phyloP scores from a whole-genome alignment of 352 stramenopile species.

The Globisporangium spinosum region DNA sequence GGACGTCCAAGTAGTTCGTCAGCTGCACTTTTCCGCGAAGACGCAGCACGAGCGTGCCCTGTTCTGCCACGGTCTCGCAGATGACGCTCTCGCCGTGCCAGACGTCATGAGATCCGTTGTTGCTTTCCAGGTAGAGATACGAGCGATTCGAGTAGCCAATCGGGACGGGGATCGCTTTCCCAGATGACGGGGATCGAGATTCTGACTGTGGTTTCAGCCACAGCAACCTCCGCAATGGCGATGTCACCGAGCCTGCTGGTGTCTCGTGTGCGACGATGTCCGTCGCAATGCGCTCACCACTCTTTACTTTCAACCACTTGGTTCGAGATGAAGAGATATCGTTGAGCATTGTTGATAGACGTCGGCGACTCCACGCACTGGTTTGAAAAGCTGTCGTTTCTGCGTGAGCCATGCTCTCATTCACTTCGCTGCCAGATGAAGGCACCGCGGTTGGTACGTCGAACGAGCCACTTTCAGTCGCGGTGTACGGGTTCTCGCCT shows the following conservation, averaged over 20 bases:
- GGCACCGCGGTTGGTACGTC: slow-evolving; percentile 54
- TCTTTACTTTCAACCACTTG: slow-evolving; percentile 61
- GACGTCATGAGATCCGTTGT: slow-evolving; percentile 48
- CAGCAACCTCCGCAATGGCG: slow-evolving; percentile 62
- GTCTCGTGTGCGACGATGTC: slow-evolving; percentile 82
- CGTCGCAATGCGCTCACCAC: slow-evolving; percentile 62
- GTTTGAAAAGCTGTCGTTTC: slow-evolving; percentile 45
- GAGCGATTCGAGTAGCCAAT: slow-evolving; percentile 86
- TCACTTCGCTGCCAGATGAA: slow-evolving; percentile 24
- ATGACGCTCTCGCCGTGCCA: slow-evolving; percentile 82
- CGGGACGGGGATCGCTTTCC: slow-evolving; percentile 78
- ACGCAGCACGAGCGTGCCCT: slow-evolving; percentile 77
- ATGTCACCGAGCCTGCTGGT: slow-evolving; percentile 76
- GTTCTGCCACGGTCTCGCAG: slow-evolving; percentile 81
- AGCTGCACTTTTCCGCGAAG: slow-evolving; percentile 78
- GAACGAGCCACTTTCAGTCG: slow-evolving; percentile 31
- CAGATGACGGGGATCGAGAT: slow-evolving; percentile 28
- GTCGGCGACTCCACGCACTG: slow-evolving; percentile 54
- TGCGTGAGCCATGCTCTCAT: slow-evolving; percentile 43
- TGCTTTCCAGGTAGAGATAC: slow-evolving; percentile 78
- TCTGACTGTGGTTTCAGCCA: slow-evolving; percentile 76
- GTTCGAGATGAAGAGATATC: slow-evolving; percentile 72
- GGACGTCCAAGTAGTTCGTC: slow-evolving; percentile 65
- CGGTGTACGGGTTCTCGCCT: slow-evolving; percentile 9
- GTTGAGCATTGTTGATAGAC: slow-evolving; percentile 70